phyloP scores from a whole-genome alignment of 2,329 filamentous ascomycete species.

The Aotearoamyces nothofagi region DNA sequence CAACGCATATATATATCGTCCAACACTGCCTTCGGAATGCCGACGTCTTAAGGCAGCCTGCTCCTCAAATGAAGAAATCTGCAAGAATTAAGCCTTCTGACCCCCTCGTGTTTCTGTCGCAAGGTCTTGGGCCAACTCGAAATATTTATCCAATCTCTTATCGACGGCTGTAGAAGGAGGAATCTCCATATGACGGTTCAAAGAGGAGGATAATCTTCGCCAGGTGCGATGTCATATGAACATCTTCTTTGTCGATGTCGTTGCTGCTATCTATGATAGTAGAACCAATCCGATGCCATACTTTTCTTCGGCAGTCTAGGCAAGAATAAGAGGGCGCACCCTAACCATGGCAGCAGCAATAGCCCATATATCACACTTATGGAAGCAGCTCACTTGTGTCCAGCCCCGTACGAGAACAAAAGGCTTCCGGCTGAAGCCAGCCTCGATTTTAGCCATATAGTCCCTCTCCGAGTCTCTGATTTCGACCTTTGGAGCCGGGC shows the following conservation, averaged over 20 bases:
- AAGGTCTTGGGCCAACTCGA: slow-evolving; percentile 7
- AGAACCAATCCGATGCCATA: slow-evolving; percentile 6
- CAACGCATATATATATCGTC: no score
- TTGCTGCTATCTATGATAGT: slow-evolving; percentile 7
- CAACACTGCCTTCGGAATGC: no score
- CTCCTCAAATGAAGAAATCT: no score
- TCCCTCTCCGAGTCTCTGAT: no score
- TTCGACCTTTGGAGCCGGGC: no score
- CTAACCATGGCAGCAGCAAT: slow-evolving; percentile 8
- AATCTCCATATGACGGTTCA: slow-evolving; percentile 5
- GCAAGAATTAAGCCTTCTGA: no score
- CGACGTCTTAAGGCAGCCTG: no score
- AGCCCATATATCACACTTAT: slow-evolving; percentile 8
- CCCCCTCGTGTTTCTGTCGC: no score
- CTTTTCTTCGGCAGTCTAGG: slow-evolving; percentile 6
- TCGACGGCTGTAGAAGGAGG: slow-evolving; percentile 7
- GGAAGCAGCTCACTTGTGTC: slow-evolving; percentile 7
- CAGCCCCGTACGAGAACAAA: no score
- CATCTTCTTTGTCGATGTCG: slow-evolving; percentile 6
- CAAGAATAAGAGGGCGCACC: slow-evolving; percentile 5
- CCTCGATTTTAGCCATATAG: no score
- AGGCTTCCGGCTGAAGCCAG: no score
- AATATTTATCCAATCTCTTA: slow-evolving; percentile 6
- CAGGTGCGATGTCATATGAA: slow-evolving; percentile 6
- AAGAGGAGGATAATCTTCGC: slow-evolving; percentile 8